Base-by-base conservation (phyloP, 139 green algal species). In the Closterium sp. region DNA sequence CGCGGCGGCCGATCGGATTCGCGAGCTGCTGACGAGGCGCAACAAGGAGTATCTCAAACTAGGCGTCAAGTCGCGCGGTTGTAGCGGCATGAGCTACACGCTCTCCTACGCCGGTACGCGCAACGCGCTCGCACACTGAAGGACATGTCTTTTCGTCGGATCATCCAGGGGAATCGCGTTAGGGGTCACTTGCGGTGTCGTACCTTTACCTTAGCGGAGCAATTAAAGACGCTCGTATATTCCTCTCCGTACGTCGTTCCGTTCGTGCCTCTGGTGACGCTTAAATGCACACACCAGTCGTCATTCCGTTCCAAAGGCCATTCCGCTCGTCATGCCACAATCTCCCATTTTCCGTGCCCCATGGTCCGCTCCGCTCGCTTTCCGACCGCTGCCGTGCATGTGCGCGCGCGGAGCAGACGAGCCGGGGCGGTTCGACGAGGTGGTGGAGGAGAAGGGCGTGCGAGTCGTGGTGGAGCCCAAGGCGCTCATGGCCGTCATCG, bases 71-170 rank as follows among this genome's bases (percentile, higher is more conserved):
- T 96, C 96, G 38, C 93, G 98, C 0, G 98, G 98, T 0, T 99
- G 98, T 96, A 99, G 98, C 93, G 98, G 98, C 7, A 94, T 99
- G 30, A 97, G 95, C 79, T 99, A 99, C 94, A 99, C 98, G 1
- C 93, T 99, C 0, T 99, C 99, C 88, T 99, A 99, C 88, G 96
- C 98, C 89, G 92, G 92, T 92, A 34, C 28, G 92, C 85, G 22
- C 29, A 4, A 28, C 29, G 85, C 85, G 21, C 24, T 88, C 30
- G 85, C 85, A 32, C 22, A 31, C 85, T n/a, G 22, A 88, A 28
- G n/a, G 28, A 87, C 28, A 31, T 29, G 28, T 9, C 38, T 50
- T 50, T 11, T 50, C 7, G 38, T 50, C 38, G 38, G 38, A 50
- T 50, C 13, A 50, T 50, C 13, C 7, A 50, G 38, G 38, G 38